phyloP scores from a whole-genome alignment of 148 eudicot species.

The Hydrangea macrophylla region DNA sequence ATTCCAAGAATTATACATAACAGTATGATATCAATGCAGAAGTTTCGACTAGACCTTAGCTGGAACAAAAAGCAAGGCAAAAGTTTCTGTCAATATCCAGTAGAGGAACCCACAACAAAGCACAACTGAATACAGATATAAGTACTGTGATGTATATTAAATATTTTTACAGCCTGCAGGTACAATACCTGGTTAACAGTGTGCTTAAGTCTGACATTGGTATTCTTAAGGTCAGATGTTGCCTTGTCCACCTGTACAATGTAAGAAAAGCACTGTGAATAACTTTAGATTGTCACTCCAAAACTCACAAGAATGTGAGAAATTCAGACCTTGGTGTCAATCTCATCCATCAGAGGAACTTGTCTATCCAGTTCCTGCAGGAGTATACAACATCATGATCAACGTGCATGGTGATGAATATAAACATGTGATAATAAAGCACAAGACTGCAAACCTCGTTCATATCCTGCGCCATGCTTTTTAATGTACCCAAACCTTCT shows the following conservation, averaged over 20 bases:
- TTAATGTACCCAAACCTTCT: constrained; percentile 93
- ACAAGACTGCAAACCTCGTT: constrained; percentile 71
- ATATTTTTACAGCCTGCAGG: constrained; percentile 8
- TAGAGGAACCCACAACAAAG: constrained; percentile 1
- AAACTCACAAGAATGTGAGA: constrained; percentile 4
- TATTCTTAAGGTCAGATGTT: constrained; percentile 86
- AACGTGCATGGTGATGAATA: constrained; percentile 4
- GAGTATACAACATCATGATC: not conserved
- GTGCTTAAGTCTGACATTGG: constrained; percentile 94
- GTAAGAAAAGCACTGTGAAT: constrained; percentile 3
- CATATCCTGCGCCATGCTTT: constrained; percentile 95
- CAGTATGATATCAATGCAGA: constrained; percentile 89
- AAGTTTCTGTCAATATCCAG: constrained; percentile 6
- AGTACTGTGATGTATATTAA: not conserved
- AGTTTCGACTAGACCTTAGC: constrained; percentile 96
- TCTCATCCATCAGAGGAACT: constrained; percentile 98
- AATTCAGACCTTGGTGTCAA: constrained; percentile 76
- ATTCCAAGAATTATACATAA: constrained; percentile 91
- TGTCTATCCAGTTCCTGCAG: constrained; percentile 91
- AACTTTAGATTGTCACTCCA: constrained; percentile 4
- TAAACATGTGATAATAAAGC: constrained; percentile 9
- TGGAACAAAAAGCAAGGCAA: constrained; percentile 34
- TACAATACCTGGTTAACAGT: constrained; percentile 85
- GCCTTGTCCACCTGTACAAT: constrained; percentile 79
- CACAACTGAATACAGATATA: not conserved